Evolutionary conservation across 257 asterid species (phyloP).

Genomic region (Linaria vulgaris): DNA sequence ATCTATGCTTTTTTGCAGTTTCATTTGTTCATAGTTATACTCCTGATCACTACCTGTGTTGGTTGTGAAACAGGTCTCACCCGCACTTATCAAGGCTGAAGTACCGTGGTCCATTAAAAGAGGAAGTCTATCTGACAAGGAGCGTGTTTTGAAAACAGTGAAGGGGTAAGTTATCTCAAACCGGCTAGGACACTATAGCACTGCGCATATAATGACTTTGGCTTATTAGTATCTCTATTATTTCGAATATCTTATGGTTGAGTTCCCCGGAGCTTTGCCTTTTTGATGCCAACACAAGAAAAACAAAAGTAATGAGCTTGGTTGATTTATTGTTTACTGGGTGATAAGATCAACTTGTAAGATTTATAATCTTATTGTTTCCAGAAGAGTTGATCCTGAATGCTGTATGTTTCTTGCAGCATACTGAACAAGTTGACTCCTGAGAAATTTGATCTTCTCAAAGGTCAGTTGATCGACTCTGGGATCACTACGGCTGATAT

Average conservation of each 20-base stretch:
- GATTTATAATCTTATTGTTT: background rate
- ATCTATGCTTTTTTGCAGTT: background rate
- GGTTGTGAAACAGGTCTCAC: slow-evolving; percentile 50
- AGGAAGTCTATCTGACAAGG: slow-evolving; percentile 77
- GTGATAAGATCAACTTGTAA: background rate
- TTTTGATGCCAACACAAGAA: background rate
- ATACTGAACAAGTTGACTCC: slow-evolving; percentile 97
- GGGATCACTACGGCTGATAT: slow-evolving; percentile 93
- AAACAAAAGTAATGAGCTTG: background rate
- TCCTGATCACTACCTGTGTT: slow-evolving; percentile 18
- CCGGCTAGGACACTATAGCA: slow-evolving; percentile 18
- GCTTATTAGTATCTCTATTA: background rate
- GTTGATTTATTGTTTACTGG: background rate
- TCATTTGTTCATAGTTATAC: background rate
- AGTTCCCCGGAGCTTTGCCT: background rate
- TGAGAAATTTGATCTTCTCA: slow-evolving; percentile 86
- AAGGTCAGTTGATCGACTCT: slow-evolving; percentile 87
- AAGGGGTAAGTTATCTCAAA: slow-evolving; percentile 62
- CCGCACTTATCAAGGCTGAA: slow-evolving; percentile 77
- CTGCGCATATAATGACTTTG: background rate
- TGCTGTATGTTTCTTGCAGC: slow-evolving; percentile 41
- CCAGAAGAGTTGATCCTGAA: slow-evolving; percentile 19
- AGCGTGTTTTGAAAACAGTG: slow-evolving; percentile 77
- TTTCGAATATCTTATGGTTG: background rate
- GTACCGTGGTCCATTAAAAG: slow-evolving; percentile 87